Conservation (phyloP, 1,284 basidiomycete genomes). For the Flammula alnicola region DNA sequence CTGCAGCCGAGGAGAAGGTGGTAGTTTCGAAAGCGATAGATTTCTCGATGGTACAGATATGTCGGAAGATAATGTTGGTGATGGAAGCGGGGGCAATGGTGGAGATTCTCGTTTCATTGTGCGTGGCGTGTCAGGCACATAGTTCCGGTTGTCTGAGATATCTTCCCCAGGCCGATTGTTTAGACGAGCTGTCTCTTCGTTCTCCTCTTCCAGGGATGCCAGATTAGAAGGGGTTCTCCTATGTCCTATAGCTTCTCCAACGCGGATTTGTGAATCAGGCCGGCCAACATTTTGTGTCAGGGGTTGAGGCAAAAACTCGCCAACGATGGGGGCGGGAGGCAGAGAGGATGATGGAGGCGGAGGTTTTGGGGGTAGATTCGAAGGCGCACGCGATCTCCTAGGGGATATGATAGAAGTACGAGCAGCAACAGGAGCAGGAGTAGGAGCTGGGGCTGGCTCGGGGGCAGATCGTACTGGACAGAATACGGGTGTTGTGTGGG, state of each 20-base stretch:
- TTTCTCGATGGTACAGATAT: conserved; percentile 42
- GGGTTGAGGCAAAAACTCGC: conserved; percentile 34
- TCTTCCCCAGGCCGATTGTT: conserved; percentile 24
- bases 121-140: conserved; percentile 41
- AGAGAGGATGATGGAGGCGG: conserved; percentile 67
- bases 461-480: conserved; percentile 38
- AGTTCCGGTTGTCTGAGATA: conserved; percentile 26
- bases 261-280: conserved; percentile 18
- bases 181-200: conserved; percentile 39
- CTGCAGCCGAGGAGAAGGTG: conserved; percentile 48
- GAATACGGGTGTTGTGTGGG: conserved; percentile 51
- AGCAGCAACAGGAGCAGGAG: conserved; percentile 23
- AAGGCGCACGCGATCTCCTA: conserved; percentile 56
- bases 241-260: conserved; percentile 35
- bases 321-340: conserved; percentile 60
- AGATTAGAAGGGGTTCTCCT: conserved; percentile 59
- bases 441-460: conserved; percentile 30
- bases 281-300: conserved; percentile 18
- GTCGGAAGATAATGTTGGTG: conserved; percentile 38
- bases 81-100: conserved; percentile 69
- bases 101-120: conserved; percentile 56
- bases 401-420: conserved; percentile 29
- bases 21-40: conserved; percentile 33
- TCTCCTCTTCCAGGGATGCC: conserved; percentile 66
- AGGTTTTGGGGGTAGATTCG: conserved; percentile 64